Percentiles rank a stretch among this genome's conserved stretches.
These are phyloP conservation scores for Paramicrosporidium saccamoebae DNA, from an alignment of 371 early-diverging fungal species.

Conservation along the genomic window DNA sequence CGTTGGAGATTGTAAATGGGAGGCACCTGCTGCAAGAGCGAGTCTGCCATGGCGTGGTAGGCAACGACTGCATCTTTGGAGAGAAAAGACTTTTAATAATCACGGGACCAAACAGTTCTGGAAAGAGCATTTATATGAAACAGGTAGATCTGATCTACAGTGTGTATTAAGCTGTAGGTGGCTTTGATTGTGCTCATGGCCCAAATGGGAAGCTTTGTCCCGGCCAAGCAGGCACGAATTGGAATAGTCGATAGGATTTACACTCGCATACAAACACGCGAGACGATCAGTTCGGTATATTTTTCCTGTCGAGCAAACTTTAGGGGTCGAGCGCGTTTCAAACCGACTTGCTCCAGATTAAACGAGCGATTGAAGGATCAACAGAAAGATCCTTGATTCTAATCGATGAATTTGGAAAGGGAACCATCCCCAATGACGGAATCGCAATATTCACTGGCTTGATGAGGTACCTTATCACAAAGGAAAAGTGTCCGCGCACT, in stretches of 20 bases:
- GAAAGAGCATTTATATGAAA: conserved; percentile 71
- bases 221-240: conserved; percentile 41
- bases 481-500: no score
- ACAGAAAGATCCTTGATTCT: conserved; percentile 65
- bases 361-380: conserved; percentile 60
- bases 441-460: no score
- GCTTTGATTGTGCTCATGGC: conserved; percentile 84
- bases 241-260: conserved; percentile 69
- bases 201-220: conserved; percentile 91
- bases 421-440: conserved; percentile 94
- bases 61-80: no score
- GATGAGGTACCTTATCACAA: no score
- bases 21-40: no score
- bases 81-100: conserved; percentile 29
- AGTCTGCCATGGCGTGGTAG: no score
- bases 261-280: conserved; percentile 86
- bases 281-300: no score
- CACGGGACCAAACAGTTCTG: conserved; percentile 88
- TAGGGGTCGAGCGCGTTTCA: conserved; percentile 93
- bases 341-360: conserved; percentile 97
- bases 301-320: no score
- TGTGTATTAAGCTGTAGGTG: conserved; percentile 9
- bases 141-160: conserved; percentile 20
- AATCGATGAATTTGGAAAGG: conserved; percentile 95
- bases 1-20: no score